phyloP scores from a whole-genome alignment of 371 early-diverging fungal species.

The Chytridiales sp. region DNA sequence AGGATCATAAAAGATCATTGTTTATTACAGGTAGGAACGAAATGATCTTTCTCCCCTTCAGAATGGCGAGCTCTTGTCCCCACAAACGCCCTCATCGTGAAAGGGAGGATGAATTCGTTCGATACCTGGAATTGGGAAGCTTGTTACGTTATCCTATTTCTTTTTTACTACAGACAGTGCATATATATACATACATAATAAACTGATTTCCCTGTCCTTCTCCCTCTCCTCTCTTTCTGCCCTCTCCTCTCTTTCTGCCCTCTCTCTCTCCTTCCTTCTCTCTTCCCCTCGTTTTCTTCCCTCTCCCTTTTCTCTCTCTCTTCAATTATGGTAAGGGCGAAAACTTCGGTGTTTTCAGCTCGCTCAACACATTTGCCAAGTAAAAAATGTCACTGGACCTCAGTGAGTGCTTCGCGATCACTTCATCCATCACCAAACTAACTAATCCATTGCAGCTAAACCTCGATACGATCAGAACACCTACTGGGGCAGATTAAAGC shows the following conservation, averaged over 20 bases:
- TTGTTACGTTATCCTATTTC: too few relatives aligned
- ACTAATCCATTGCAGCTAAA: constrained; percentile 39
- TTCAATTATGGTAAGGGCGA: background rate
- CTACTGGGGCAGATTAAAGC: constrained; percentile 70
- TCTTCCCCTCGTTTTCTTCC: too few relatives aligned
- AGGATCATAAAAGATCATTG: constrained; percentile 50
- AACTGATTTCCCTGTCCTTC: too few relatives aligned
- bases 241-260: too few relatives aligned
- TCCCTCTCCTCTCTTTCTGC: too few relatives aligned
- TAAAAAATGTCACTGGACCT: background rate
- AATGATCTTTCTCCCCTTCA: constrained; percentile 73
- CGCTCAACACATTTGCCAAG: background rate
- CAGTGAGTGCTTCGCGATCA: background rate
- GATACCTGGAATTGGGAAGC: too few relatives aligned
- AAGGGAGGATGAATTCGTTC: constrained; percentile 78
- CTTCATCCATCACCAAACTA: background rate
- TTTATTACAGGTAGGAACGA: constrained; percentile 82
- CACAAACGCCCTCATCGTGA: constrained; percentile 76
- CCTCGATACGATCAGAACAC: constrained; percentile 69
- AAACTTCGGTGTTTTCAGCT: background rate
- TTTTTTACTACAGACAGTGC: too few relatives aligned
- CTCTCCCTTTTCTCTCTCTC: background rate
- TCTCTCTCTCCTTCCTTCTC: too few relatives aligned
- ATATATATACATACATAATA: too few relatives aligned
- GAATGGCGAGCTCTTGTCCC: constrained; percentile 85